Evolutionary conservation across 108 stramenopile species (phyloP).

Genomic region (Fistulifera pelliculosa): DNA sequence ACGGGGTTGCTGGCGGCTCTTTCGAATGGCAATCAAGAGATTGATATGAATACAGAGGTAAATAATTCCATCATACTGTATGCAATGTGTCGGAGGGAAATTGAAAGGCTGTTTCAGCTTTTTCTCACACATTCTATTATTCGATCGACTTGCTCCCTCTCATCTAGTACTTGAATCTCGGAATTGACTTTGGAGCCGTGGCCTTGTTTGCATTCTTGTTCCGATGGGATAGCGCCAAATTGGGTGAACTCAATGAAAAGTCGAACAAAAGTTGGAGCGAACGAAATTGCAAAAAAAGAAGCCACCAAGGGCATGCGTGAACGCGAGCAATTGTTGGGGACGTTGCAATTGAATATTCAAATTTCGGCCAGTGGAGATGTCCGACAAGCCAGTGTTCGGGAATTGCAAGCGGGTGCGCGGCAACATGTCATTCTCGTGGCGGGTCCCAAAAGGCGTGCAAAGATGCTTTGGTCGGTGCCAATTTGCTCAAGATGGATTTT

Average conservation of each 20-base stretch:
- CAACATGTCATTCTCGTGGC: slow-evolving; percentile 80
- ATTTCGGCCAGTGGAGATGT: slow-evolving; percentile 45
- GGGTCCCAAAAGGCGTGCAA: slow-evolving; percentile 62
- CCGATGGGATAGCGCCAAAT: slow-evolving; percentile 58
- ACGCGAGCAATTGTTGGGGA: slow-evolving; percentile 31
- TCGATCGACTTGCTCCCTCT: not conserved
- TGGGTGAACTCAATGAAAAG: slow-evolving; percentile 38
- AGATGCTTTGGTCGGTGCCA: slow-evolving; percentile 72
- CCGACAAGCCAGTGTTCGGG: slow-evolving; percentile 33
- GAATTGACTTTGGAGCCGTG: slow-evolving; percentile 81
- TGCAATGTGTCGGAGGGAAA: not conserved
- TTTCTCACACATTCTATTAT: not conserved
- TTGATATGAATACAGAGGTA: slow-evolving; percentile 65
- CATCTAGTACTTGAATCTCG: slow-evolving; percentile 39
- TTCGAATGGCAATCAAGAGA: slow-evolving; percentile 45
- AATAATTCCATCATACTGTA: not conserved
- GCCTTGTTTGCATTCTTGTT: slow-evolving; percentile 47
- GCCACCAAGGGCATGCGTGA: slow-evolving; percentile 43
- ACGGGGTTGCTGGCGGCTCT: slow-evolving; percentile 45
- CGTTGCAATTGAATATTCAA: slow-evolving; percentile 47
- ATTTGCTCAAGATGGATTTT: slow-evolving; percentile 74
- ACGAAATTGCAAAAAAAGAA: slow-evolving; percentile 42
- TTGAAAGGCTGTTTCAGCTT: not conserved
- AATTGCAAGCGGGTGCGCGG: slow-evolving; percentile 54
- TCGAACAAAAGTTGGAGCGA: slow-evolving; percentile 51